phyloP scores from a whole-genome alignment of 2,329 filamentous ascomycete genomes.

The Exophiala dermatitidis region DNA sequence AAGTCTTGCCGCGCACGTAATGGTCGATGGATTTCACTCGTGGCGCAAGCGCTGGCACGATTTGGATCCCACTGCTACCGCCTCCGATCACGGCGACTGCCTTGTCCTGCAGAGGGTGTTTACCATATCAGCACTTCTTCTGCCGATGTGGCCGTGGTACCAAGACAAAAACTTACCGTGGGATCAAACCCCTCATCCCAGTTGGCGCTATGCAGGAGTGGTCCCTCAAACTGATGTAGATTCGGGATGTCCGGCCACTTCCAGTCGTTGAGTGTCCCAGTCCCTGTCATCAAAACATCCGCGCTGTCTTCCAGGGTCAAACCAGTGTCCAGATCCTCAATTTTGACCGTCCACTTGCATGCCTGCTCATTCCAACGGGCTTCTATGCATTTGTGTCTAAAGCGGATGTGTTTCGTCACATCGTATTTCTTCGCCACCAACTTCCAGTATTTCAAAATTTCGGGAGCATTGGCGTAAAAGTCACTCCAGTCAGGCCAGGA shows the following conservation, averaged over 20 bases:
- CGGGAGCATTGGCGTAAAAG: constrained; percentile 25
- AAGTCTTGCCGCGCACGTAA: constrained; percentile 29
- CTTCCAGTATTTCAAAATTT: constrained; percentile 26
- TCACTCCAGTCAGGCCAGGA: constrained; percentile 20
- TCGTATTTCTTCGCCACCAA: constrained; percentile 23
- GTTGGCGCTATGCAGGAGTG: constrained; percentile 29
- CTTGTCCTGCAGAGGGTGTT: constrained; percentile 17
- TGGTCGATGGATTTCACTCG: constrained; percentile 28
- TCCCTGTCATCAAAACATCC: constrained; percentile 52
- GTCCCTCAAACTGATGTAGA: constrained; percentile 29
- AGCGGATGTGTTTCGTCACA: constrained; percentile 27
- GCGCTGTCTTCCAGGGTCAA: constrained; percentile 31
- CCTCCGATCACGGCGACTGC: constrained; percentile 28
- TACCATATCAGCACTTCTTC: too few relatives aligned
- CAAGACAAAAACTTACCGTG: constrained; percentile 5
- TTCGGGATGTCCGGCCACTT: constrained; percentile 33
- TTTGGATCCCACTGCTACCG: constrained; percentile 28
- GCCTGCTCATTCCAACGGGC: constrained; percentile 25
- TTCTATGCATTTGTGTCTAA: constrained; percentile 27
- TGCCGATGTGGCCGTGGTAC: too few relatives aligned
- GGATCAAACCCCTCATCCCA: constrained; percentile 28
- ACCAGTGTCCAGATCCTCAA: constrained; percentile 14
- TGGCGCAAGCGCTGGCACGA: constrained; percentile 28
- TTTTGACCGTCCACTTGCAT: constrained; percentile 25
- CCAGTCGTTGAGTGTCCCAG: constrained; percentile 53